Evolutionary conservation across 768 basidiomycete species (phyloP), one percentile per base, ranked within the genome.

Genomic region (Mycena haematopus): DNA sequence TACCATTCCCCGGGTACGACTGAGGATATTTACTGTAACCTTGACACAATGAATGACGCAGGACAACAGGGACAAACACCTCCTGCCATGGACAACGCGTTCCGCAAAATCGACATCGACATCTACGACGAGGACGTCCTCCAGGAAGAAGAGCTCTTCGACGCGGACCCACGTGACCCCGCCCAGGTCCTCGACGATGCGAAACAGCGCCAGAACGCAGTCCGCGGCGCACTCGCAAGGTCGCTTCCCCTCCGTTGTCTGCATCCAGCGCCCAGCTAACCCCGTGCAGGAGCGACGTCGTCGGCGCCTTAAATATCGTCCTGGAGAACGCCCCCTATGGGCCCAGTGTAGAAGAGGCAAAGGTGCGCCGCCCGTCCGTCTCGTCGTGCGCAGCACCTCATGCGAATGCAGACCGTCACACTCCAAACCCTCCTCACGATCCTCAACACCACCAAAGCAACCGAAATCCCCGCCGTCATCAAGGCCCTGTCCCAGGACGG

Each of bases 81-180:
- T 38, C 47, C 25, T 38, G 17, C 35, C 56, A 82, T 81, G 79
- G 81, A 83, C 51, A 73, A 73, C 63, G 86, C 87, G 55, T 97
- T 95, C 77, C 84, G 96, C 69, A 96, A 95, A 77, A 94, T 97
- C 77, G 90, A 98, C 79, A 90, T 98, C 71, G 96, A 99, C 78
- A 83, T 80, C 42, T 93, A 88, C 78, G 96, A 99, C 73, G 96
- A 98, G 75, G 96, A 98, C 70, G 84, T 87, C 24, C 77, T 98
- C 8, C 84, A 89, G 47, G 92, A 95, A 61, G 85, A 85, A 17
- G 95, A 96, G 67, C 85, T 98, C 29, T 96, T 90, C 73, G 90
- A 92, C 31, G 84, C 91, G 2, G 95, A 98, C 72, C 90, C 93
- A 8, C 82, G 95, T 55, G 86, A 87, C 52, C 89, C 95, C 2